phyloP scores from a whole-genome alignment of 2,329 filamentous ascomycete genomes.

The Trichoderma arundinaceum region DNA sequence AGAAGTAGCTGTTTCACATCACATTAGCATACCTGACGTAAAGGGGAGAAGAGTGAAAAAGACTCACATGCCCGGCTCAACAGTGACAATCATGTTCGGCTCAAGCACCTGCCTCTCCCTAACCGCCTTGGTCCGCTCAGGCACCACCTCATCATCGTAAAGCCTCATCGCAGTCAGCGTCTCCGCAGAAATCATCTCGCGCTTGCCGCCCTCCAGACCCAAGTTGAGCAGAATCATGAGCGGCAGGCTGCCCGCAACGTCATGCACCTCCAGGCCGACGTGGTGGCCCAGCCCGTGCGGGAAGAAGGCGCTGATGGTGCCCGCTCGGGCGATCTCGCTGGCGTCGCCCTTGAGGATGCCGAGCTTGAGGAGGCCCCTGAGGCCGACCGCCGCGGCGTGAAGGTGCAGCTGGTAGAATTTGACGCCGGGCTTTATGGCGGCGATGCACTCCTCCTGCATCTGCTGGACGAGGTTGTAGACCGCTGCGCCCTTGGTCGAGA shows the following conservation, averaged over 20 bases:
- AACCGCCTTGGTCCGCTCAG: constrained; percentile 38
- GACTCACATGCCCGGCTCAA: constrained; percentile 74
- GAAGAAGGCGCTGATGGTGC: constrained; percentile 67
- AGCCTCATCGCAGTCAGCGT: constrained; percentile 42
- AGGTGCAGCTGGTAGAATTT: constrained; percentile 75
- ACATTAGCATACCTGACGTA: constrained; percentile 10
- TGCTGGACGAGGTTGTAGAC: constrained; percentile 79
- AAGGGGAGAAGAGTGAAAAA: background rate
- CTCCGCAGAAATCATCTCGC: constrained; percentile 49
- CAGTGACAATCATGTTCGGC: constrained; percentile 73
- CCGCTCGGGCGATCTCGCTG: constrained; percentile 58
- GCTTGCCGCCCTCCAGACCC: constrained; percentile 47
- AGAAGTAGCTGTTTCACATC: constrained; percentile 66
- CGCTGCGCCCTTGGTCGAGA: constrained; percentile 69
- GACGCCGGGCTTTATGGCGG: constrained; percentile 69
- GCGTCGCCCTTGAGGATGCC: constrained; percentile 72
- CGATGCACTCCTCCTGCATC: constrained; percentile 81
- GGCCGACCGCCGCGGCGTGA: constrained; percentile 73
- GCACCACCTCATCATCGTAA: constrained; percentile 35
- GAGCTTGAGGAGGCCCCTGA: constrained; percentile 70
- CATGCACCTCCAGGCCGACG: constrained; percentile 69
- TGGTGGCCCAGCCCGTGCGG: constrained; percentile 70
- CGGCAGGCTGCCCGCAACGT: constrained; percentile 52
- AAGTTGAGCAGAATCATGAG: constrained; percentile 40
- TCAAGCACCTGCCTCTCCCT: constrained; percentile 52